A percentile compares a stretch with the other conserved stretches of the same genome.
phyloP scores from a whole-genome alignment of 192 early-diverging fungal species.

The Ambispora gerdemannii region DNA sequence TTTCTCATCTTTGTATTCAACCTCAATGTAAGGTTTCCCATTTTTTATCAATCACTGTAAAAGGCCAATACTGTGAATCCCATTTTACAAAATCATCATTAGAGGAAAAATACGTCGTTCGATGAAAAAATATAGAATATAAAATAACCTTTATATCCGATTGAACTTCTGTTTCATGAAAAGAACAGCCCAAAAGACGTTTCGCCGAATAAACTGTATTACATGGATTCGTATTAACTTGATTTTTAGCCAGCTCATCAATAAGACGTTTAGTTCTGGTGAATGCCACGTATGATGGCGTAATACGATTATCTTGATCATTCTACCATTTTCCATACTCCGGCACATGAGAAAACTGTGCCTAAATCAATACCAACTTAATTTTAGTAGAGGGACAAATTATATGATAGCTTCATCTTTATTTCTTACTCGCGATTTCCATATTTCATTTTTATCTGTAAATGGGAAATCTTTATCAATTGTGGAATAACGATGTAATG shows the following conservation, averaged over 20 bases:
- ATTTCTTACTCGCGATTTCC: too few species aligned
- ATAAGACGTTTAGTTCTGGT: conserved; percentile 97
- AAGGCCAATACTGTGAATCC: conserved; percentile 91
- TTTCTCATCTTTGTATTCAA: conserved; percentile 95
- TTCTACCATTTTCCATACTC: too few species aligned
- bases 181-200: conserved; percentile 96
- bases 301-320: conserved; percentile 99
- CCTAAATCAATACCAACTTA: conserved; percentile 59
- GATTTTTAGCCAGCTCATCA: conserved; percentile 99
- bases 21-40: conserved; percentile 87
- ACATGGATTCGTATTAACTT: conserved; percentile 98
- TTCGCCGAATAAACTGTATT: conserved; percentile 99
- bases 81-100: conserved; percentile 45
- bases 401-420: too few species aligned
- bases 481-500: too few species aligned
- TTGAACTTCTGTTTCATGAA: conserved; percentile 90
- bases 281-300: conserved; percentile 97
- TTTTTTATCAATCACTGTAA: conserved; percentile 83
- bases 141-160: conserved; percentile 94
- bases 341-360: conserved; percentile 82
- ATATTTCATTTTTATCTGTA: too few species aligned
- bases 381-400: conserved; percentile 2
- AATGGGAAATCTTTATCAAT: too few species aligned
- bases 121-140: conserved; percentile 66
- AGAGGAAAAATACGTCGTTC: conserved; percentile 70